Evolutionary conservation across 768 basidiomycete genomes (phyloP).

Genomic region (Amanita muscaria): DNA sequence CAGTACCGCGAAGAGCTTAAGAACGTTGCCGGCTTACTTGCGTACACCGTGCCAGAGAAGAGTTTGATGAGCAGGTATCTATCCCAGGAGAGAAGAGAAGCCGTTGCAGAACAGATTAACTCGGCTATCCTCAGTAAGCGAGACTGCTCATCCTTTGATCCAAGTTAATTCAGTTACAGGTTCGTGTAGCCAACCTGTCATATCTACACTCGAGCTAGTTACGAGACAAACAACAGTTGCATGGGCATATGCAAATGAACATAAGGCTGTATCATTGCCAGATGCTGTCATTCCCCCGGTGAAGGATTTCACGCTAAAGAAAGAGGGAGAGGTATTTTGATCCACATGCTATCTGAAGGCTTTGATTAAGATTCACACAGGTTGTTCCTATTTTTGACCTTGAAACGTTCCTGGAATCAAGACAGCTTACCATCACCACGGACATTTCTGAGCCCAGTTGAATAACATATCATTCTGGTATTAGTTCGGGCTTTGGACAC

Average conservation of each 20-base stretch:
- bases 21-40: slow-evolving; percentile 70
- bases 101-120: slow-evolving; percentile 83
- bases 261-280: slow-evolving; percentile 36
- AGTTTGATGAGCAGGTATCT: slow-evolving; percentile 74
- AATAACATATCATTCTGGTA: no score
- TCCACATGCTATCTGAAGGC: slow-evolving; percentile 23
- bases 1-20: slow-evolving; percentile 63
- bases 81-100: slow-evolving; percentile 65
- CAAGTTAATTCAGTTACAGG: neutral
- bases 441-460: no score
- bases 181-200: slow-evolving; percentile 7
- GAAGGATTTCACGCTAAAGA: slow-evolving; percentile 13
- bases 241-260: slow-evolving; percentile 49
- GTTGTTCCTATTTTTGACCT: neutral
- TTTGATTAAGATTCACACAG: neutral
- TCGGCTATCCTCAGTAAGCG: slow-evolving; percentile 74
- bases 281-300: slow-evolving; percentile 40
- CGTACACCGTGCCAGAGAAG: slow-evolving; percentile 73
- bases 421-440: no score
- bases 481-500: no score
- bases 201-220: slow-evolving; percentile 55
- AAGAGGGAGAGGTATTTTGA: slow-evolving; percentile 23
- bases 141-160: neutral
- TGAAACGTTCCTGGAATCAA: no score
- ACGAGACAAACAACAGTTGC: slow-evolving; percentile 58